These are phyloP conservation scores for Pythium grandisporangium DNA, from an alignment of 352 stramenopile genomes.

Conservation along the genomic window DNA sequence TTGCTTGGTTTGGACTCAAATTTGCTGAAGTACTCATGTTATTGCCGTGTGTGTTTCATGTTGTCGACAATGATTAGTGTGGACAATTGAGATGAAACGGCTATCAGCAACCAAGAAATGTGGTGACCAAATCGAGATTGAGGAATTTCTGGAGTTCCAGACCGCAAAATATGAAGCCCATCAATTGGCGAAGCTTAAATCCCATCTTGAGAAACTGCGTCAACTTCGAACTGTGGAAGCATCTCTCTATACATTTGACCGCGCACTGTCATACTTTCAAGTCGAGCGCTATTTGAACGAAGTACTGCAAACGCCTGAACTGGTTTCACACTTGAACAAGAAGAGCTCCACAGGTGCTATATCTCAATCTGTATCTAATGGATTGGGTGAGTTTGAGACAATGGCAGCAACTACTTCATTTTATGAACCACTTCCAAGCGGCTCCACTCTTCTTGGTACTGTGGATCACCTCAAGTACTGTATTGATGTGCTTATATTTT, in stretches of 20 bases:
- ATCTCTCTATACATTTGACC: constrained; percentile 72
- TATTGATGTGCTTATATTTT: constrained; percentile 78
- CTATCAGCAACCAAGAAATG: constrained; percentile 18
- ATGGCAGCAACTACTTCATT: constrained; percentile 58
- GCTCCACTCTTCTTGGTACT: constrained; percentile 36
- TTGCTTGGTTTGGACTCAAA: background rate
- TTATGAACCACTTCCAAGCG: constrained; percentile 46
- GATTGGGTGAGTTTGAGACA: constrained; percentile 33
- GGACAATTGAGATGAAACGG: constrained; percentile 17
- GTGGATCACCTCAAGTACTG: constrained; percentile 79
- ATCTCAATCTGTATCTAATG: constrained; percentile 1
- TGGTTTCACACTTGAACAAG: constrained; percentile 67
- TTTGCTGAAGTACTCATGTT: too few species aligned
- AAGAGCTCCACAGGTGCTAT: constrained; percentile 35
- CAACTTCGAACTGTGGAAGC: constrained; percentile 71
- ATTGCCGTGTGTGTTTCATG: too few species aligned
- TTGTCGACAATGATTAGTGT: constrained; percentile 9
- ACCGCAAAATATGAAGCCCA: constrained; percentile 60
- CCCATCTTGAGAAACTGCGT: constrained; percentile 56
- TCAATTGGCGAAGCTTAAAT: constrained; percentile 56
- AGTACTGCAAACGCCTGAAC: constrained; percentile 53
- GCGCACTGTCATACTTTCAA: constrained; percentile 70
- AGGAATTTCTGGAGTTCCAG: constrained; percentile 22
- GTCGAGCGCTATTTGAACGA: constrained; percentile 79
- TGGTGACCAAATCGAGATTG: constrained; percentile 21